These are phyloP conservation scores for Mycena vulgaris DNA, from an alignment of 768 basidiomycete species.

Conservation along the genomic window DNA sequence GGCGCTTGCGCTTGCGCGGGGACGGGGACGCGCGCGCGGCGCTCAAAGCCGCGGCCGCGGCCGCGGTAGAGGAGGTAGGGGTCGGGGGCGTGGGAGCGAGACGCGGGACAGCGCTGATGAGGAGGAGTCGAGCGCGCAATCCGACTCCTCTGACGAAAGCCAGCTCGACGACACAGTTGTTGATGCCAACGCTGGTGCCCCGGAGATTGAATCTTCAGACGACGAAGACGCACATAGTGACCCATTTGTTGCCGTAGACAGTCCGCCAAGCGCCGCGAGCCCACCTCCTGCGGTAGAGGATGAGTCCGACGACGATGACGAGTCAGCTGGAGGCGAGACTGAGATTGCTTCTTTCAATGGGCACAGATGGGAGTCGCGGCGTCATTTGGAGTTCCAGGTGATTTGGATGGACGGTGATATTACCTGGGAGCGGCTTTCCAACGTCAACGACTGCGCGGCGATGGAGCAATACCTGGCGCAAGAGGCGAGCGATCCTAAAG, in stretches of 20 bases:
- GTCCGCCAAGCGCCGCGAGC: neutral
- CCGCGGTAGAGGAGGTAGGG: neutral
- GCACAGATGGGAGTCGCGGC: constrained; percentile 4
- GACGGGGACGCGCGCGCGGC: neutral
- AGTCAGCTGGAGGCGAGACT: constrained; percentile 7
- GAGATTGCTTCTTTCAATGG: constrained; percentile 10
- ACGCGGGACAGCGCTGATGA: constrained; percentile 8
- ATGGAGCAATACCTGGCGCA: constrained; percentile 15
- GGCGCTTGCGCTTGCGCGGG: neutral
- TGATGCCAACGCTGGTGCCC: neutral
- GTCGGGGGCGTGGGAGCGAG: neutral
- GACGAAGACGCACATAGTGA: neutral
- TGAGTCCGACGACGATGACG: constrained; percentile 15
- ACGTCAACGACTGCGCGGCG: constrained; percentile 26
- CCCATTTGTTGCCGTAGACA: neutral
- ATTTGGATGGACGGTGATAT: constrained; percentile 24
- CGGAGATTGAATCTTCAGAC: neutral
- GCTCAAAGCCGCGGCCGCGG: neutral
- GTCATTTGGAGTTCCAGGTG: constrained; percentile 24
- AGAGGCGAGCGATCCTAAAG: no score
- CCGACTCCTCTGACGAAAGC: constrained; percentile 2
- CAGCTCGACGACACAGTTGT: neutral
- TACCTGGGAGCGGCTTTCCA: constrained; percentile 32
- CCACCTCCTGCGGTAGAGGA: neutral
- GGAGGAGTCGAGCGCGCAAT: neutral